Evolutionary conservation across 192 early-diverging fungal genomes (phyloP).

Genomic region (Phycomyces blakesleeanus): DNA sequence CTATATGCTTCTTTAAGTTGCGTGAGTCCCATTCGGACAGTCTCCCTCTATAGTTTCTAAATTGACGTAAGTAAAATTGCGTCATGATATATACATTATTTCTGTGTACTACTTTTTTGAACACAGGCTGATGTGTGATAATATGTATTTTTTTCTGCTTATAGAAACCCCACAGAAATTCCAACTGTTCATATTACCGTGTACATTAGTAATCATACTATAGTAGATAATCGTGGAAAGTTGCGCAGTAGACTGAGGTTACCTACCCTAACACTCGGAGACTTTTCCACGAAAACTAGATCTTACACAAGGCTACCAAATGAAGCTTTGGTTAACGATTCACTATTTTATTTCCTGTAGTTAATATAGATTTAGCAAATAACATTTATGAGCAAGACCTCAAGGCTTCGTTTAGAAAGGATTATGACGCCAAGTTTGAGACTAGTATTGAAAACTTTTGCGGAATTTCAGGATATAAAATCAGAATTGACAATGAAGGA

Average conservation of each 20-base stretch:
- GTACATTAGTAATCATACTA: conserved; percentile 24
- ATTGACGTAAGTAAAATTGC: conserved; percentile 7
- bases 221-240: conserved; percentile 50
- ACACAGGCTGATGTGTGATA: too few relatives aligned
- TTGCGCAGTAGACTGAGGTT: conserved; percentile 56
- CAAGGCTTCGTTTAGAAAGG: conserved; percentile 33
- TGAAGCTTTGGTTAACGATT: conserved; percentile 30
- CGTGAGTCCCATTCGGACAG: conserved; percentile 16
- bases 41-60: conserved; percentile 7
- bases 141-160: background rate
- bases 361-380: conserved; percentile 26
- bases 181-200: conserved; percentile 42
- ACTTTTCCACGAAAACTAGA: conserved; percentile 36
- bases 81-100: too few relatives aligned
- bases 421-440: conserved; percentile 36
- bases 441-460: conserved; percentile 28
- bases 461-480: conserved; percentile 19
- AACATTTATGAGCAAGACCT: conserved; percentile 17
- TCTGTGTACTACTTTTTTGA: too few relatives aligned
- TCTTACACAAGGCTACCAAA: conserved; percentile 39
- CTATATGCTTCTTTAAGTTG: too few relatives aligned
- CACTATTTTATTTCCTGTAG: conserved; percentile 27
- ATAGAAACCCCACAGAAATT: conserved; percentile 13
- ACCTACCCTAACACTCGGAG: conserved; percentile 49
- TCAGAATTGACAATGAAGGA: conserved; percentile 24